phyloP scores from a whole-genome alignment of 345 rosid genomes.

The Eucalyptus guilfoylei region DNA sequence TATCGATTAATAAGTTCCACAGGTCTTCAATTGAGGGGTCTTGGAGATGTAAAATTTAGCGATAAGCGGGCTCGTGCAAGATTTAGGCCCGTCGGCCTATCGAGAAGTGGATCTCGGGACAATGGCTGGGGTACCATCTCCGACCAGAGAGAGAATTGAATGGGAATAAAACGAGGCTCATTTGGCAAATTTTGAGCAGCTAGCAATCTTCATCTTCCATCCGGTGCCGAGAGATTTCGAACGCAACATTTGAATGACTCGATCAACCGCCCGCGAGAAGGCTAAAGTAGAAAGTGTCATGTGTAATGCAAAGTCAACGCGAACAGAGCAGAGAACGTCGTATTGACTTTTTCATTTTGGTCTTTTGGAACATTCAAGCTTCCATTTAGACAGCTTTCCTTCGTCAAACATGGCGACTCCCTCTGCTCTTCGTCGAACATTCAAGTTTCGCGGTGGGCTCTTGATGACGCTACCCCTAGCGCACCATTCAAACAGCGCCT shows the following conservation, averaged over 20 bases:
- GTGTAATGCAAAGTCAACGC: not conserved
- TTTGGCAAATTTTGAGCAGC: not conserved
- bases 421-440: not conserved
- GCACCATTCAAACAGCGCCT: not conserved
- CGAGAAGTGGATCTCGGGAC: not conserved
- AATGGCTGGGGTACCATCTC: not conserved
- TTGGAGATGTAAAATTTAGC: no score
- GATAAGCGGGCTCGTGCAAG: not conserved
- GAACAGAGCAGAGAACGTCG: not conserved
- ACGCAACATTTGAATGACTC: not conserved
- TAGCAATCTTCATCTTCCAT: not conserved
- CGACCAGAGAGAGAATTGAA: not conserved
- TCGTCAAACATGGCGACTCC: not conserved
- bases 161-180: not conserved
- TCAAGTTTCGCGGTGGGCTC: not conserved
- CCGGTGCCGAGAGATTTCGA: not conserved
- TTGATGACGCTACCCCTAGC: not conserved
- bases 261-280: not conserved
- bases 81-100: not conserved
- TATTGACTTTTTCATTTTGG: not conserved
- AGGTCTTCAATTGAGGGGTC: not conserved
- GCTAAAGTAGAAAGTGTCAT: not conserved
- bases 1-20: not conserved
- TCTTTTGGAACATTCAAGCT: not conserved
- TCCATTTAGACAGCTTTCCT: not conserved